Evolutionary conservation across 306 rosid species (phyloP), one percentile per base, ranked within the genome.

Genomic region (Oemleria cerasiformis): DNA sequence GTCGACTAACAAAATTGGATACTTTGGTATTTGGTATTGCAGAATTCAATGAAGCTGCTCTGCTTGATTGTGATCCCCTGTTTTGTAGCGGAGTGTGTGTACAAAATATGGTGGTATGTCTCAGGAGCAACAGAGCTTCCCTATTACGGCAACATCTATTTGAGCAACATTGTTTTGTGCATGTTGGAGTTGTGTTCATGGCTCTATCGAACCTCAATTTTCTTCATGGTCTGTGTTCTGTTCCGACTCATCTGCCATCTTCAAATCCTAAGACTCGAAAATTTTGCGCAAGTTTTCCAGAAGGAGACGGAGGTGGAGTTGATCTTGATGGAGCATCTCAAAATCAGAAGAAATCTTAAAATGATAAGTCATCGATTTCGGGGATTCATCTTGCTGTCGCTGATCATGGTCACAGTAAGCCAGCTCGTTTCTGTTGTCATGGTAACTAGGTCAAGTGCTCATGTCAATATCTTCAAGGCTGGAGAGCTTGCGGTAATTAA

Each of bases 71-170:
- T 91, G 49, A 79, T 91, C 70, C 84, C 92, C 8, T 85, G 85
- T 75, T 89, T 87, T 71, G 34, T 75, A 61, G 88, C 84, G 3
- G 90, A 86, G 74, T 74, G 84, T 78, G 88, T 53, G 12, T 94
- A 94, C 87, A 94, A 91, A 77, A 78, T 94, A 56, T 94, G 98
- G 97, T 94, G 97, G 97, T 94, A 82, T 43, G 42, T 73, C 47
- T 83, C 98, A 48, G 98, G 97, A 78, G 78, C 80, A 51, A 59
- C 81, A 2, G 54, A 87, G 41, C 70, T 91, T 48, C 97, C 98
- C 50, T 67, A 87, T 79, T 87, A 84, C 59, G 96, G 94, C 15
- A 75, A 87, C 63, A 64, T 68, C 47, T 87, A 84, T 53, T 0
- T 78, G 16, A 87, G 97, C 72, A 68, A 75, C 89, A 83, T 74